Conservation (phyloP, 768 basidiomycete species). For the Pisolithus tinctorius region DNA sequence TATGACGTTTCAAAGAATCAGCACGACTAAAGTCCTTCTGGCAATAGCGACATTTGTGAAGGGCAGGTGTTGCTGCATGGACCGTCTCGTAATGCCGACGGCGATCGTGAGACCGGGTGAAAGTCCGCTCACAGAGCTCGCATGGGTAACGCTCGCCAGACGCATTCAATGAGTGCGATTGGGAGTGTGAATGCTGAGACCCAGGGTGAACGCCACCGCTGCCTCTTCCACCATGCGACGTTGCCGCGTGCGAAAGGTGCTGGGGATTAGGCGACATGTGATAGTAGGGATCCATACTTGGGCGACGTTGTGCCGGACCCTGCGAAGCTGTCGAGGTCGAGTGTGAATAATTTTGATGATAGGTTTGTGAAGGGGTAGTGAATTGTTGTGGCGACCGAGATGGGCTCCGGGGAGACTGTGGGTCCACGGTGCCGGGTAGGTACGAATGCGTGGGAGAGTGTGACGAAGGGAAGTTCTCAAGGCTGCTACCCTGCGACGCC, state of each 20-base stretch:
- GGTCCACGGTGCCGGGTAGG: conserved; percentile 6
- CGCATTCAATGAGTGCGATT: conserved; percentile 7
- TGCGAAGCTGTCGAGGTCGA: conserved; percentile 20
- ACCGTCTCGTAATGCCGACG: conserved; percentile 79
- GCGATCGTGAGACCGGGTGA: conserved; percentile 75
- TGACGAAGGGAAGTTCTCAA: conserved; percentile 19
- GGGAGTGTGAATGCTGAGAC: conserved; percentile 9
- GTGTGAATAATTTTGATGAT: conserved; percentile 26
- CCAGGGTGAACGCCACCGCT: neutral
- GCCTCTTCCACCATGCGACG: conserved; percentile 13
- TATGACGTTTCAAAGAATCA: conserved; percentile 76
- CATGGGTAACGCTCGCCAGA: conserved; percentile 61
- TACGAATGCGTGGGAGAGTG: conserved; percentile 14
- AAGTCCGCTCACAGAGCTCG: conserved; percentile 70
- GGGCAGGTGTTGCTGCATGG: conserved; percentile 55
- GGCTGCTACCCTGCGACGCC: conserved; percentile 9
- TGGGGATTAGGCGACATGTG: conserved; percentile 33
- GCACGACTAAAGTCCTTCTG: conserved; percentile 73
- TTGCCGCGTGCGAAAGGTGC: conserved; percentile 20
- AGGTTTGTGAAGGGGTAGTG: conserved; percentile 43
- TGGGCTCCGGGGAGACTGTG: conserved; percentile 12
- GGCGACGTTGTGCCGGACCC: conserved; percentile 13
- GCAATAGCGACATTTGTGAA: conserved; percentile 68
- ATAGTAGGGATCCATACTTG: conserved; percentile 34
- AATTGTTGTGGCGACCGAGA: conserved; percentile 27